Evolutionary conservation across 345 rosid species (phyloP).

Genomic region (Eutrema yunnanense): DNA sequence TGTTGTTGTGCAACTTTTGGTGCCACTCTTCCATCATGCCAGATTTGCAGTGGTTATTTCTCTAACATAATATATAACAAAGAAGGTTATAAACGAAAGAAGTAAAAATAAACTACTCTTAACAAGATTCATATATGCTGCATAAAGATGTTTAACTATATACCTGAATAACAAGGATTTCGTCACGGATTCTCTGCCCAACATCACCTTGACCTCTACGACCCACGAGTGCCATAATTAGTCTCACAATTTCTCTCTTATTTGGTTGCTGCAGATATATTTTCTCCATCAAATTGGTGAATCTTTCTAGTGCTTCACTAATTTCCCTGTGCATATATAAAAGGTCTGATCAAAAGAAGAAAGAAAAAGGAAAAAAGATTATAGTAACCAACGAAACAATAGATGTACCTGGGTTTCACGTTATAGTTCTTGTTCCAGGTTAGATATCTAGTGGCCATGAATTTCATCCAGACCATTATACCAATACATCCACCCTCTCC

Average conservation of each 20-base stretch:
- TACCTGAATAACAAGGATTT: constrained; percentile 95
- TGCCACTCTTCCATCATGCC: constrained; percentile 99
- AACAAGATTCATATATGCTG: not conserved
- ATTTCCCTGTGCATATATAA: constrained; percentile 68
- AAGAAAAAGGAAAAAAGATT: not conserved
- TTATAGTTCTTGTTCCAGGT: constrained; percentile 98
- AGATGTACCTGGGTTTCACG: constrained; percentile 87
- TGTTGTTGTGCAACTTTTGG: constrained; percentile 96
- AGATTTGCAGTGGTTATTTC: constrained; percentile 89
- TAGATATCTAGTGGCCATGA: constrained; percentile 97
- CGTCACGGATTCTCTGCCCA: constrained; percentile 97
- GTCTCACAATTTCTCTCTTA: constrained; percentile 62
- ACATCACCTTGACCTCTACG: constrained; percentile 99
- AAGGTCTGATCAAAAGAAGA: not conserved
- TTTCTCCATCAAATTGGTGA: constrained; percentile 71
- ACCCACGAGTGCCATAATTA: constrained; percentile 91
- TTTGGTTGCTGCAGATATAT: constrained; percentile 45
- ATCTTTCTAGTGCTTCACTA: constrained; percentile 89
- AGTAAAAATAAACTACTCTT: not conserved
- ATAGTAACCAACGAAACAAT: not conserved
- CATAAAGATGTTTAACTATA: not conserved
- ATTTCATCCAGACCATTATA: constrained; percentile 97
- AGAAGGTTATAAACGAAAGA: not conserved
- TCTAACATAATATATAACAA: constrained; percentile 34
- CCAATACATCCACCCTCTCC: constrained; percentile 77